Percentiles rank a stretch among this genome's conserved stretches.
Evolutionary conservation across 1,284 basidiomycete genomes (phyloP).

Genomic region (Trichosporon coremiiforme): DNA sequence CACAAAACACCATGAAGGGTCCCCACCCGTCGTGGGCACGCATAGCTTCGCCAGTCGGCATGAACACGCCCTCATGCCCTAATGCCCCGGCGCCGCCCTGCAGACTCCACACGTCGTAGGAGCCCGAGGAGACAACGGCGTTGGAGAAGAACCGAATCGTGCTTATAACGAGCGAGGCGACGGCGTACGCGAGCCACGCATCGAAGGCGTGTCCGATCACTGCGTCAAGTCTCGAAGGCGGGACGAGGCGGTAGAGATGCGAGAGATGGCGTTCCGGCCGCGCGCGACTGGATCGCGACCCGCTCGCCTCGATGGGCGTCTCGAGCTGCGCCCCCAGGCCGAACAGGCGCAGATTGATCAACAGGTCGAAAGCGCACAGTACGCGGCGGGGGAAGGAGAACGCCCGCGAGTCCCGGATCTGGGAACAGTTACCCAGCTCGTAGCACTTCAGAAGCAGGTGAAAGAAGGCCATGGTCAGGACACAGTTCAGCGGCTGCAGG

Average conservation of each 20-base stretch:
- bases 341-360: slow-evolving; percentile 13
- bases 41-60: neutral
- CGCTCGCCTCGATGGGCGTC: neutral
- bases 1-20: neutral
- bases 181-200: neutral
- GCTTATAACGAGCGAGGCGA: neutral
- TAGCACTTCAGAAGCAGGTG: slow-evolving; percentile 2
- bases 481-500: slow-evolving; percentile 3
- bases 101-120: neutral
- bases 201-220: slow-evolving; percentile 8
- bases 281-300: neutral
- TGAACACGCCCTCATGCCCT: slow-evolving; percentile 1
- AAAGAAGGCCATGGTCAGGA: slow-evolving; percentile 15
- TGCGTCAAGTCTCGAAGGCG: neutral
- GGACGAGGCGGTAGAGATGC: slow-evolving; percentile 7
- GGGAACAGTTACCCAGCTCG: neutral
- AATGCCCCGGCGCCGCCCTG: neutral
- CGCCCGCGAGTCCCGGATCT: slow-evolving; percentile 6
- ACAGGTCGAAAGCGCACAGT: slow-evolving; percentile 3
- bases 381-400: slow-evolving; percentile 1
- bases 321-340: slow-evolving; percentile 7
- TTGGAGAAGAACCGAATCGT: neutral
- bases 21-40: neutral
- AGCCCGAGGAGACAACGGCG: neutral
- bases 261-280: neutral